Base-by-base conservation (phyloP, 345 rosid genomes). In the Corchorus capsularis region DNA sequence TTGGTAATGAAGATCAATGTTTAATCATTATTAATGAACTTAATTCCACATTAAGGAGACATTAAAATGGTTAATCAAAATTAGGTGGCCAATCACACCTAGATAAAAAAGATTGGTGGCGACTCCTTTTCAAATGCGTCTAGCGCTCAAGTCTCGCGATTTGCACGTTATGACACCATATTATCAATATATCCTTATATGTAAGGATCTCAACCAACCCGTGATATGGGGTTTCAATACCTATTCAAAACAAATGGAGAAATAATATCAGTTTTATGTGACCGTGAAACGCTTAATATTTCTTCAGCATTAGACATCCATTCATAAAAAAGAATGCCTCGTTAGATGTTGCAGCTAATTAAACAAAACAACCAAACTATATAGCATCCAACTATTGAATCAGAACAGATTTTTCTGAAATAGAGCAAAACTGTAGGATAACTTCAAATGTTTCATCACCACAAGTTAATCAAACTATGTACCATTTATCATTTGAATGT, bases 181-280 rank as follows among this genome's bases (percentile, higher is more conserved):
- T 66, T 47, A 37, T 34, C 54, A n/a, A 74, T 75, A 43, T 49
- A 46, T 49, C 54, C 74, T 55, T 52, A 72, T 57, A 16, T 19
- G 39, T 34, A 69, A 71, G 76, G 74, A 66, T 78, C 77, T 54
- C 73, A 72, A 49, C 43, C 62, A 74, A 59, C 60, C 70, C 52
- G 54, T 60, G 54, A 61, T 79, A 46, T 6, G 74, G 54, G 57
- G 17, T 71, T 66, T 72, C 47, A 46, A 43, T 52, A 66, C 60
- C 85, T 84, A 61, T 34, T 45, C 17, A 15, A 37, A 76, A 8
- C 20, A 50, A 73, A 16, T 34, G 47, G 17, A 60, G 8, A 56
- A 39, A 32, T 15, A 1, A 50, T 55, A 50, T 67, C 37, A 22
- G 32, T 41, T 0, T 41, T 47, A 64, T n/a, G 8, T 27, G 69